phyloP scores from a whole-genome alignment of 1,284 basidiomycete species.

The Filobasidium uniguttulatum region DNA sequence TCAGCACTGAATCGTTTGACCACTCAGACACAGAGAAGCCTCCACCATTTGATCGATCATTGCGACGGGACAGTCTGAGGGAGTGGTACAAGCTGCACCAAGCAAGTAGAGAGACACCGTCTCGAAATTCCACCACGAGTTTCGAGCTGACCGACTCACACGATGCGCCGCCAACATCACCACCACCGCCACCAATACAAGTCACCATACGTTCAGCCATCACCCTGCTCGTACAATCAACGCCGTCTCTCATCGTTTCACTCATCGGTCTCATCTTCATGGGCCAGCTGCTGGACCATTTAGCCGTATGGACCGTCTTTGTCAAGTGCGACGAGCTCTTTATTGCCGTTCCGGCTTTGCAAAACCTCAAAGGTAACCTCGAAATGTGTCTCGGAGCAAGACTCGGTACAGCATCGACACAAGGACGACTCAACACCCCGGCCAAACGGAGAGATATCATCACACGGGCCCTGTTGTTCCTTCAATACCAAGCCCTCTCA shows the following conservation, averaged over 20 bases:
- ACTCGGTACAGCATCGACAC: conserved; percentile 37
- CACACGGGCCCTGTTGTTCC: conserved; percentile 65
- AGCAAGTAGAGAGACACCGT: too few relatives aligned
- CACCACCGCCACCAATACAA: background rate
- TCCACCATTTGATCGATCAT: too few relatives aligned
- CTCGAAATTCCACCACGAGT: background rate
- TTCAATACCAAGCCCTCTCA: conserved; percentile 85
- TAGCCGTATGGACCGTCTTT: conserved; percentile 84
- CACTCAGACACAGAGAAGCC: background rate
- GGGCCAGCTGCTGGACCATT: conserved; percentile 71
- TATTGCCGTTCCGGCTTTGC: conserved; percentile 85
- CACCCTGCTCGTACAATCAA: conserved; percentile 25
- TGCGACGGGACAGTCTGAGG: too few relatives aligned
- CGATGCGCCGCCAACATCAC: background rate
- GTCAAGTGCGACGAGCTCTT: conserved; percentile 82
- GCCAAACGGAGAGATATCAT: conserved; percentile 44
- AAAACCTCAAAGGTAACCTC: conserved; percentile 87
- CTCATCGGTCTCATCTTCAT: conserved; percentile 56
- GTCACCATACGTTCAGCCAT: conserved; percentile 1
- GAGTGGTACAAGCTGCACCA: too few relatives aligned
- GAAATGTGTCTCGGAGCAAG: conserved; percentile 65
- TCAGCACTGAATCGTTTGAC: background rate
- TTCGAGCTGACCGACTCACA: background rate
- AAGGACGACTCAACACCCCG: conserved; percentile 12
- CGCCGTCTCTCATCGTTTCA: conserved; percentile 39